A percentile compares a stretch with the other conserved stretches of the same genome.
Conservation (phyloP, 768 basidiomycete species). For the Termitomyces sp. region DNA sequence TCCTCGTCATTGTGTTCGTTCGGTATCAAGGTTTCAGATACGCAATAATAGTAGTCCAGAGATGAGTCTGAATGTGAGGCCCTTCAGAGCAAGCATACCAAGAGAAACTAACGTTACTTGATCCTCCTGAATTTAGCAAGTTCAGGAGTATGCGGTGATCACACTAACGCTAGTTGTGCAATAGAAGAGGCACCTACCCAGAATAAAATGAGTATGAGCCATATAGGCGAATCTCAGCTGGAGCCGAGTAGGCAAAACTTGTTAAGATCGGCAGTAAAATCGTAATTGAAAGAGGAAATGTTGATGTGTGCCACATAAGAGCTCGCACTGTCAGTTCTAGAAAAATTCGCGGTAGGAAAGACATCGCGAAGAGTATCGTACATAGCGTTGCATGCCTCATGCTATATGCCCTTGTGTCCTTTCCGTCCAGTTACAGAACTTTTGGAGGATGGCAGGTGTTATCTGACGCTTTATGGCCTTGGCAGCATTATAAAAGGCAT, state of each 20-base stretch:
- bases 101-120: background rate
- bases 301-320: background rate
- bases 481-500: slow-evolving; percentile 75
- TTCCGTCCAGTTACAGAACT: slow-evolving; percentile 68
- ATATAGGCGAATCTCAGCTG: too few relatives aligned
- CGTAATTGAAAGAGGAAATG: background rate
- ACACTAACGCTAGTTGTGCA: too few relatives aligned
- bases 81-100: too few relatives aligned
- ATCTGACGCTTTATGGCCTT: slow-evolving; percentile 74
- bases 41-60: too few relatives aligned
- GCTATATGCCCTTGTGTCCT: slow-evolving; percentile 20
- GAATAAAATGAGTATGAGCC: too few relatives aligned
- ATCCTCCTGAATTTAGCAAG: background rate
- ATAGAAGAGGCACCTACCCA: too few relatives aligned
- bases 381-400: slow-evolving; percentile 1
- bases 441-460: slow-evolving; percentile 72
- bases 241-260: too few relatives aligned
- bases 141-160: too few relatives aligned
- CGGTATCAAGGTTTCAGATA: background rate
- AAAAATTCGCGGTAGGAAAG: background rate
- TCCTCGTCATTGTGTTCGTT: background rate
- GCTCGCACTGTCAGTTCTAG: background rate
- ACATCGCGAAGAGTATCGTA: background rate
- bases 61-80: background rate
- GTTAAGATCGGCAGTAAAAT: too few relatives aligned